Percentiles rank a stretch among this genome's conserved stretches.
Conservation (phyloP, 1,284 basidiomycete genomes). For the Microbotryum silenes-acaulis region DNA sequence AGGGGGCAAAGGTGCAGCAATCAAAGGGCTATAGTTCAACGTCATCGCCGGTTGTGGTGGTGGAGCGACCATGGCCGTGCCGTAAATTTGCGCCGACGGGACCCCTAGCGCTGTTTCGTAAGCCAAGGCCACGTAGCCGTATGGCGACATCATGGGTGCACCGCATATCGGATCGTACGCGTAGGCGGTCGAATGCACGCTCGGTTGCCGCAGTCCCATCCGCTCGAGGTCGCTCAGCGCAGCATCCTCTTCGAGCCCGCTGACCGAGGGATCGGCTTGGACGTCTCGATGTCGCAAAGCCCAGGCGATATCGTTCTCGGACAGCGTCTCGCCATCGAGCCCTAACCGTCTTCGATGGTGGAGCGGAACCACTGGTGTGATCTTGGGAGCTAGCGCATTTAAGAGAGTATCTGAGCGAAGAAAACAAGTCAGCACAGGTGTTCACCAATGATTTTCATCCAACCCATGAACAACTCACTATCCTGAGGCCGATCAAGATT, state of each 20-base stretch:
- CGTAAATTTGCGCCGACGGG: not conserved
- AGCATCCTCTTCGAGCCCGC: constrained; percentile 31
- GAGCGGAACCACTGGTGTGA: constrained; percentile 27
- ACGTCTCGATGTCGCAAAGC: constrained; percentile 28
- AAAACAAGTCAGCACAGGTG: not conserved
- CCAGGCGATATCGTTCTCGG: constrained; percentile 33
- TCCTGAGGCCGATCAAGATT: constrained; percentile 63
- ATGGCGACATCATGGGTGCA: not conserved
- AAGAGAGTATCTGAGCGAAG: constrained; percentile 24
- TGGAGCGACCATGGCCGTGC: not conserved
- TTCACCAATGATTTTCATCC: not conserved
- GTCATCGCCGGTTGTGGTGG: not conserved
- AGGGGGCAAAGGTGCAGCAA: not conserved
- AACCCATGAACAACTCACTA: constrained; percentile 42
- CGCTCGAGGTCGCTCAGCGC: constrained; percentile 30
- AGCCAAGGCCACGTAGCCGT: not conserved
- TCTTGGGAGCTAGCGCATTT: constrained; percentile 24
- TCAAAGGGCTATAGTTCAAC: no score
- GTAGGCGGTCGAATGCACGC: not conserved
- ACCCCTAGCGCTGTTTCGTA: constrained; percentile 8
- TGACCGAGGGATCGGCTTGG: constrained; percentile 16
- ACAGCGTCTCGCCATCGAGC: constrained; percentile 29
- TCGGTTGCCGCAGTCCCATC: constrained; percentile 32
- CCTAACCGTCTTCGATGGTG: constrained; percentile 27
- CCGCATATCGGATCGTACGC: constrained; percentile 6